phyloP scores from a whole-genome alignment of 768 basidiomycete genomes.

The Lentinula detonsa region DNA sequence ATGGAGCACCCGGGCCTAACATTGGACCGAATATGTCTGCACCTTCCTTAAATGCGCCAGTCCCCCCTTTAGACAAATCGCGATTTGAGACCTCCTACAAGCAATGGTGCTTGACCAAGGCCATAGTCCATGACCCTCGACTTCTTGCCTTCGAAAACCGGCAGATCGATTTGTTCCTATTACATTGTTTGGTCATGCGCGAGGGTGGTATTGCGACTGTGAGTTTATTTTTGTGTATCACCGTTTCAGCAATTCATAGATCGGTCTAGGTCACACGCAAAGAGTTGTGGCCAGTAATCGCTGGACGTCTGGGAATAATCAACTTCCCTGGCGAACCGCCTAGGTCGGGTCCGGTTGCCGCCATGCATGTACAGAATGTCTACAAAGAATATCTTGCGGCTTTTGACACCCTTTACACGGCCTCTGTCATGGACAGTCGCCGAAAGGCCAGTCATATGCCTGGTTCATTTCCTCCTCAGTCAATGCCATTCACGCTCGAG shows the following conservation, averaged over 20 bases:
- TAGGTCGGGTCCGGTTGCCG: conserved; percentile 55
- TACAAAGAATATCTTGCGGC: conserved; percentile 52
- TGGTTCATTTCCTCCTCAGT: conserved; percentile 4
- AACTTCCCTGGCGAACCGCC: conserved; percentile 64
- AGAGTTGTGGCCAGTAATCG: conserved; percentile 62
- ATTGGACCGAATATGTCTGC: conserved; percentile 7
- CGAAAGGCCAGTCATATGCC: conserved; percentile 14
- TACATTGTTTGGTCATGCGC: conserved; percentile 55
- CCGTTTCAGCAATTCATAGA: not conserved
- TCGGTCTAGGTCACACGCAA: conserved; percentile 41
- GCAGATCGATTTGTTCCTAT: conserved; percentile 49
- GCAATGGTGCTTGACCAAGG: conserved; percentile 37
- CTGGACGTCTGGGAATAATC: conserved; percentile 59
- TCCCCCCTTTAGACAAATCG: conserved; percentile 40
- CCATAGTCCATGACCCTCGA: conserved; percentile 31
- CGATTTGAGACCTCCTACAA: conserved; percentile 50
- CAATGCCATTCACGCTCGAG: conserved; percentile 3
- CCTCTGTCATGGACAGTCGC: conserved; percentile 30
- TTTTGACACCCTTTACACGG: conserved; percentile 53
- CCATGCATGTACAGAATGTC: conserved; percentile 50
- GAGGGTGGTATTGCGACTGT: conserved; percentile 50
- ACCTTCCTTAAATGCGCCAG: conserved; percentile 13
- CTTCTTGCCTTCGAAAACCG: conserved; percentile 46
- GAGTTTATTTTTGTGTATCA: conserved; percentile 11
- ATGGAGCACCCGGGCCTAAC: conserved; percentile 19